These are phyloP conservation scores for Melampsora americana DNA, from an alignment of 1,284 basidiomycete genomes.

Conservation along the genomic window DNA sequence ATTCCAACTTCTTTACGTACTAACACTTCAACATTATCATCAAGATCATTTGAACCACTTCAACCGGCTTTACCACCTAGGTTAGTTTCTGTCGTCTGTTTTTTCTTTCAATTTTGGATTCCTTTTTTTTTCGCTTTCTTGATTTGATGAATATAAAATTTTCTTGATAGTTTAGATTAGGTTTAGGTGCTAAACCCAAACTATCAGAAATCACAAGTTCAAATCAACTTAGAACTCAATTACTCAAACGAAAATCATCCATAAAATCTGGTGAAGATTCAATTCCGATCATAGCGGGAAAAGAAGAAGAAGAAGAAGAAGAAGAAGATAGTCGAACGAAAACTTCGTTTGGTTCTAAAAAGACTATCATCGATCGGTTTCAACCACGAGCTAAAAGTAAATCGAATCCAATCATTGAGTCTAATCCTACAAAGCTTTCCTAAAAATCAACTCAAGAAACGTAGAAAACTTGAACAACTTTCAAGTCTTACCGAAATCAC, in stretches of 20 bases:
- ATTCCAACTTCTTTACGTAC: not conserved
- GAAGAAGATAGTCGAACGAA: not conserved
- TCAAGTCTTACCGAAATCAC: too few relatives aligned
- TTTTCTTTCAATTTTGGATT: too few relatives aligned
- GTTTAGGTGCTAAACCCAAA: not conserved
- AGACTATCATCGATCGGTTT: not conserved
- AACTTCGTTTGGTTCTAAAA: not conserved
- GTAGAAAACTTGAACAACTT: not conserved
- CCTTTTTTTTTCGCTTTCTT: not conserved
- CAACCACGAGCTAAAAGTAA: not conserved
- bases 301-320: not conserved
- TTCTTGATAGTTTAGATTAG: conserved; percentile 1
- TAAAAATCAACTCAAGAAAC: not conserved
- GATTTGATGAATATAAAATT: not conserved
- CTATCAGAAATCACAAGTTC: not conserved
- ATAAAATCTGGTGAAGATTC: not conserved
- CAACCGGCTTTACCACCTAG: not conserved
- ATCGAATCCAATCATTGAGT: too few relatives aligned
- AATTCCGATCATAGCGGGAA: not conserved
- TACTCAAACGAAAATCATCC: not conserved
- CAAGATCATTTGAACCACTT: not conserved
- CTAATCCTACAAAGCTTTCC: not conserved
- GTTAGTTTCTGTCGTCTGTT: not conserved
- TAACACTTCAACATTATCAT: not conserved
- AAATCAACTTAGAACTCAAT: not conserved